Percentiles rank a stretch among this genome's conserved stretches.
phyloP scores from a whole-genome alignment of 1,139 yeast species.

The Yamadazyma friedrichii region DNA sequence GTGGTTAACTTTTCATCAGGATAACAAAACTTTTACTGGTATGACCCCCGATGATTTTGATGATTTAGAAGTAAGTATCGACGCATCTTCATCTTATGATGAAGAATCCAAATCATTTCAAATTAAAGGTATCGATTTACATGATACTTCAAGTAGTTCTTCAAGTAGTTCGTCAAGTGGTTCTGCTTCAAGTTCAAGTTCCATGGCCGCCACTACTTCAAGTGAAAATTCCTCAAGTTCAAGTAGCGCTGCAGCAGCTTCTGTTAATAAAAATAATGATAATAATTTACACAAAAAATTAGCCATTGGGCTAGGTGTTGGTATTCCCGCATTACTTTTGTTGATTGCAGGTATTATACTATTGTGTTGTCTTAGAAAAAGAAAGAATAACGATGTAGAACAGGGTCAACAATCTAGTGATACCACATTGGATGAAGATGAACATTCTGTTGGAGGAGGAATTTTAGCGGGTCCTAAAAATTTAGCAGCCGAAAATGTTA shows the following conservation, averaged over 20 bases:
- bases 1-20: slow-evolving; percentile 65
- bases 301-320: slow-evolving; percentile 89
- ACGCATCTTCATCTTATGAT: slow-evolving; percentile 44
- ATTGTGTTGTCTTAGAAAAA: slow-evolving; percentile 57
- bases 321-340: slow-evolving; percentile 61
- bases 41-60: slow-evolving; percentile 60
- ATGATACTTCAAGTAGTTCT: slow-evolving; percentile 18
- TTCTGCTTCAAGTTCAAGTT: slow-evolving; percentile 22
- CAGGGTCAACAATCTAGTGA: slow-evolving; percentile 26
- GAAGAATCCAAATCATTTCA: slow-evolving; percentile 44
- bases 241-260: slow-evolving; percentile 20
- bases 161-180: slow-evolving; percentile 25
- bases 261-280: slow-evolving; percentile 13
- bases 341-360: slow-evolving; percentile 48
- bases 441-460: slow-evolving; percentile 33
- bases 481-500: slow-evolving; percentile 49
- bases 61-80: slow-evolving; percentile 46
- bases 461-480: slow-evolving; percentile 37
- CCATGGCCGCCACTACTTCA: slow-evolving; percentile 23
- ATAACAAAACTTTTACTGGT: slow-evolving; percentile 70
- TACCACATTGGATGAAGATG: slow-evolving; percentile 21
- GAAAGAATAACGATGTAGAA: slow-evolving; percentile 37
- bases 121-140: slow-evolving; percentile 52
- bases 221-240: slow-evolving; percentile 21
- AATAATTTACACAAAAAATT: slow-evolving; percentile 25